Base-by-base conservation (phyloP, 1,284 basidiomycete species). In the Ceratorhiza oryzae-sativae region DNA sequence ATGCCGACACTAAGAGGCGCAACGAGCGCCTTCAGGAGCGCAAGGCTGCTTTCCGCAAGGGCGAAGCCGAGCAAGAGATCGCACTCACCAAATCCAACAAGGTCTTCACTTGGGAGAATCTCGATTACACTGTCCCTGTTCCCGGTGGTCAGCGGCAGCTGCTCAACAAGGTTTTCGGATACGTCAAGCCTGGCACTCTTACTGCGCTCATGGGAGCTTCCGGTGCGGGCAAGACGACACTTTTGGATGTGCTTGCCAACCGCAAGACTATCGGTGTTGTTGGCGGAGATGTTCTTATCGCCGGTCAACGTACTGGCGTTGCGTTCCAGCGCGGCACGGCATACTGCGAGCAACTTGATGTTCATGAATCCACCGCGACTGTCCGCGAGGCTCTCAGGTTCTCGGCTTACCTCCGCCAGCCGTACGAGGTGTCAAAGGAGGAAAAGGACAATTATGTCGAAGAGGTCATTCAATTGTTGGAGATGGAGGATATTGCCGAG, bases 21-120 rank as follows among this genome's bases (percentile, higher is more conserved):
- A 94, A 94, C 76, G 85, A 82, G 3, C 79, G 79, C 62, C 86
- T 92, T 9, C 83, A 80, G 25, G 86, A 87, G 74, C 86, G 84
- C 72, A 90, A 86, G 78, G 75, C 48, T 75, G 78, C 67, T 20
- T 70, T 27, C 27, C 68, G 63, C 55, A 55, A 53, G n/a, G 71
- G 60, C n/a, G 62, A 72, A 46, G 51, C 42, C 34, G 67, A 74
- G 10, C 39, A 70, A 23, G 62, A 71, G 13, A 20, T 72, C 34
- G 55, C 48, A 10, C 49, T 73, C 41, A 73, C 71, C 20, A 59
- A 55, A 58, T 75, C 73, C 42, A 67, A 48, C 68, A 73, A 80
- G 68, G 80, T 82, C 0, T 82, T 84, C 75, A 84, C 83, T 20
- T 84, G 82, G 83, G 80, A 81, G 67, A 79, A 77, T 36, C 77